Evolutionary conservation across 345 rosid species (phyloP).

Genomic region (Viola odorata): DNA sequence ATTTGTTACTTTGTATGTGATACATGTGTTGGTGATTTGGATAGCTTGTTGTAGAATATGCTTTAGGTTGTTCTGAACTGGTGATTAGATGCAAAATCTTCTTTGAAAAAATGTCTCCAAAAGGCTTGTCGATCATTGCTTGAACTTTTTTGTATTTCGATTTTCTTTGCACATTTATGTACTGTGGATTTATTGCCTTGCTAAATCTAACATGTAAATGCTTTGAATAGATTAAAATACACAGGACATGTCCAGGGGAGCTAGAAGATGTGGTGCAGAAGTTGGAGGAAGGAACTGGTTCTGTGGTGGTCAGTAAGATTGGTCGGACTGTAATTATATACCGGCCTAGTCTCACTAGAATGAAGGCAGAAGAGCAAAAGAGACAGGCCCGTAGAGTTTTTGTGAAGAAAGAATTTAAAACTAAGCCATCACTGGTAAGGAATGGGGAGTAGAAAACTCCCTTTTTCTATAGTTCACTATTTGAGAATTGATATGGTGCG

Average conservation of each 20-base stretch:
- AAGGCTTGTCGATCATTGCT: neutral
- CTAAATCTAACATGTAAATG: conserved; percentile 1
- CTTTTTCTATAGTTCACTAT: neutral
- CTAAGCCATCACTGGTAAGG: conserved; percentile 34
- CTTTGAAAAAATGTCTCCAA: neutral
- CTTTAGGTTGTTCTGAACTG: neutral
- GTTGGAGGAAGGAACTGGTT: conserved; percentile 61
- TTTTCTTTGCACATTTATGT: neutral
- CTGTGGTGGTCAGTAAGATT: conserved; percentile 60
- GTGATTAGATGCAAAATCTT: neutral
- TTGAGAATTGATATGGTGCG: neutral
- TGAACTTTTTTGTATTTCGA: neutral
- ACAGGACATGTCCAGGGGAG: conserved; percentile 72
- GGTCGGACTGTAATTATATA: conserved; percentile 82
- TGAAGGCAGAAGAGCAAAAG: conserved; percentile 83
- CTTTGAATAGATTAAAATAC: conserved; percentile 61
- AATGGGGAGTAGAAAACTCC: conserved; percentile 3
- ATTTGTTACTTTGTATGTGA: too few species aligned
- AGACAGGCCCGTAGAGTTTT: conserved; percentile 40
- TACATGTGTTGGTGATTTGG: too few species aligned
- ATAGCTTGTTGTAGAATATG: neutral
- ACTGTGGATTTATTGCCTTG: conserved; percentile 2
- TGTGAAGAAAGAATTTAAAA: conserved; percentile 26
- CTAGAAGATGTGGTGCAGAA: conserved; percentile 56
- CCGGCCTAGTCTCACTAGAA: conserved; percentile 67